Evolutionary conservation across 2,329 filamentous ascomycete genomes (phyloP).

Genomic region (Cadophora luteo-olivacea): DNA sequence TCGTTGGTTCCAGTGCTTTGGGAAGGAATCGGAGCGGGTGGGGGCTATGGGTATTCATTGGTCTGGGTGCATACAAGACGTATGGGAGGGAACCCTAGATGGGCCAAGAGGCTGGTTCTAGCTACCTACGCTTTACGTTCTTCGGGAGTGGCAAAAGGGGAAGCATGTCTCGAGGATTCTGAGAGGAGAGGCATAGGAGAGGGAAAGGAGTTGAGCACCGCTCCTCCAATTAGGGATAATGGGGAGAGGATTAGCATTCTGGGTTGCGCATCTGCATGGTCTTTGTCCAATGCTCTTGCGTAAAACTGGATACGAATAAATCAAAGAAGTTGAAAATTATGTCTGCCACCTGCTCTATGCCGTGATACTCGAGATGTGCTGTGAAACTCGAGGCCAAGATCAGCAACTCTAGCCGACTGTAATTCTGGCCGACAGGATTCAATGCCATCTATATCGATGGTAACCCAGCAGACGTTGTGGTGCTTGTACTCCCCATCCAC

Average conservation of each 20-base stretch:
- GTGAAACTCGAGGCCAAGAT: not conserved
- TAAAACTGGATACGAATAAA: conserved; percentile 22
- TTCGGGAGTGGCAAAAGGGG: conserved; percentile 15
- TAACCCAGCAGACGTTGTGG: conserved; percentile 4
- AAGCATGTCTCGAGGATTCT: conserved; percentile 30
- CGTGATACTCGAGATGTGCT: conserved; percentile 6
- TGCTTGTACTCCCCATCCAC: not conserved
- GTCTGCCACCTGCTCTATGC: not conserved
- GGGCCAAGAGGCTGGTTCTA: conserved; percentile 32
- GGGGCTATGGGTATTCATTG: conserved; percentile 21
- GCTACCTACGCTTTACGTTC: conserved; percentile 24
- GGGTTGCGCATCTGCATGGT: conserved; percentile 17
- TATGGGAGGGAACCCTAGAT: conserved; percentile 28
- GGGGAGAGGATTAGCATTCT: conserved; percentile 6
- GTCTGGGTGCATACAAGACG: conserved; percentile 13
- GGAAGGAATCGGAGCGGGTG: conserved; percentile 9
- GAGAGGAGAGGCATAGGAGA: conserved; percentile 25
- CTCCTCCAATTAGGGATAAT: conserved; percentile 26
- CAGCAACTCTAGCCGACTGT: not conserved
- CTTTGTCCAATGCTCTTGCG: conserved; percentile 20
- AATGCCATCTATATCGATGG: conserved; percentile 1
- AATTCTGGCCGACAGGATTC: not conserved
- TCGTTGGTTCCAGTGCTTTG: conserved; percentile 6
- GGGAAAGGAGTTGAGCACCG: conserved; percentile 35
- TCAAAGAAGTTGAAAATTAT: conserved; percentile 11